Evolutionary conservation across 768 basidiomycete genomes (phyloP).

Genomic region (Tricholoma bakamatsutake): DNA sequence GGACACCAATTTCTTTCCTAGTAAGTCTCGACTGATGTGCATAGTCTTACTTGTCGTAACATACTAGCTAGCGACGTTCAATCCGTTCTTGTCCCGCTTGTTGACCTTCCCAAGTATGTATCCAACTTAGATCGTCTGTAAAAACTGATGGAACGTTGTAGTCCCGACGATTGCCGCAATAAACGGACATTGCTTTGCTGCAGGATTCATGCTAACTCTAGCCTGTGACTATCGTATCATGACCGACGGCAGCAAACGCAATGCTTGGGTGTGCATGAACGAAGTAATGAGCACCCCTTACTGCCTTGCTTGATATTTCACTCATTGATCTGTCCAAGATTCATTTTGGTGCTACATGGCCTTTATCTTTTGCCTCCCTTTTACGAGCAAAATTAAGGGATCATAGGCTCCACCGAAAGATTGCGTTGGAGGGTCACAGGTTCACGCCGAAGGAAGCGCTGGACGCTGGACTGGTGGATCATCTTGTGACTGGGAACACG

Average conservation of each 20-base stretch:
- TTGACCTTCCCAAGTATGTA: slow-evolving; percentile 71
- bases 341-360: slow-evolving; percentile 80
- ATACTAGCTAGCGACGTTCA: slow-evolving; percentile 52
- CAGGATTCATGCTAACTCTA: slow-evolving; percentile 71
- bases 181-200: slow-evolving; percentile 86
- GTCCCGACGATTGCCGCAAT: slow-evolving; percentile 78
- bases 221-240: slow-evolving; percentile 88
- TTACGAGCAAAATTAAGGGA: slow-evolving; percentile 60
- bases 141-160: slow-evolving; percentile 20
- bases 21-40: slow-evolving; percentile 31
- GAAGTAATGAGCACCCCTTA: slow-evolving; percentile 43
- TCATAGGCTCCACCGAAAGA: slow-evolving; percentile 55
- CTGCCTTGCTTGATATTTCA: neutral
- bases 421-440: slow-evolving; percentile 74
- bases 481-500: slow-evolving; percentile 58
- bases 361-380: slow-evolving; percentile 62
- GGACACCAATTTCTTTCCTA: slow-evolving; percentile 60
- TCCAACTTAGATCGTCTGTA: neutral
- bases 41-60: slow-evolving; percentile 3
- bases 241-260: slow-evolving; percentile 71
- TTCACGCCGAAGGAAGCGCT: slow-evolving; percentile 72
- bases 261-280: slow-evolving; percentile 91
- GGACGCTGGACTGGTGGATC: slow-evolving; percentile 61
- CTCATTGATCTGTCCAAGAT: slow-evolving; percentile 36
- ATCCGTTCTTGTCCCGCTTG: slow-evolving; percentile 64